These are phyloP conservation scores for Laguncularia racemosa DNA, from an alignment of 345 rosid species.

Conservation along the genomic window DNA sequence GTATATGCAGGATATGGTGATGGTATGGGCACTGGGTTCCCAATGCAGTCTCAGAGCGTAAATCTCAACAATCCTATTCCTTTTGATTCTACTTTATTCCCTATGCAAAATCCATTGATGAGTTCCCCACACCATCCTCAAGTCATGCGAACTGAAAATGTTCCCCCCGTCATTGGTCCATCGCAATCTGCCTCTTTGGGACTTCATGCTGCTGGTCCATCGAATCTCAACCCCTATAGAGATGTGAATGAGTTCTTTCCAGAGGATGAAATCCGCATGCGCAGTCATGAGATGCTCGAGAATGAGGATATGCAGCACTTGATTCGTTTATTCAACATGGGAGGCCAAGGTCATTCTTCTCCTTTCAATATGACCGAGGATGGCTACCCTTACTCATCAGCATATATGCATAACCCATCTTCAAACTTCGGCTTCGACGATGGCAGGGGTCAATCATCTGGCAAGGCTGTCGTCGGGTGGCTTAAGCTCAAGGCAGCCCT, in stretches of 20 bases:
- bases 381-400: constrained; percentile 37
- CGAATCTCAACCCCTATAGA: constrained; percentile 37
- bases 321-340: constrained; percentile 67
- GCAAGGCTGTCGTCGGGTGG: constrained; percentile 95
- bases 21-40: constrained; percentile 30
- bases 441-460: constrained; percentile 47
- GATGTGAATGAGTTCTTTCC: constrained; percentile 47
- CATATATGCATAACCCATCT: constrained; percentile 30
- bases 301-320: constrained; percentile 92
- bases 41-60: constrained; percentile 38
- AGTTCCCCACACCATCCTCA: constrained; percentile 26
- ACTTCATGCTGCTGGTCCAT: constrained; percentile 30
- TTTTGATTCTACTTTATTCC: constrained; percentile 37
- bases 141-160: constrained; percentile 26
- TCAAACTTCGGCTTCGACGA: constrained; percentile 36
- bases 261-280: constrained; percentile 77
- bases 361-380: constrained; percentile 44
- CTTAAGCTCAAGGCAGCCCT: constrained; percentile 96
- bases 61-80: constrained; percentile 35
- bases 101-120: constrained; percentile 36
- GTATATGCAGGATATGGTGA: constrained; percentile 38
- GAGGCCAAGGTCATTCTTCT: constrained; percentile 38
- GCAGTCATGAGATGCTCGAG: constrained; percentile 85
- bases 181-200: constrained; percentile 31
- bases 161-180: constrained; percentile 31